These are phyloP conservation scores for Phytophthora nicotianae DNA, from an alignment of 352 stramenopile genomes.

Conservation along the genomic window DNA sequence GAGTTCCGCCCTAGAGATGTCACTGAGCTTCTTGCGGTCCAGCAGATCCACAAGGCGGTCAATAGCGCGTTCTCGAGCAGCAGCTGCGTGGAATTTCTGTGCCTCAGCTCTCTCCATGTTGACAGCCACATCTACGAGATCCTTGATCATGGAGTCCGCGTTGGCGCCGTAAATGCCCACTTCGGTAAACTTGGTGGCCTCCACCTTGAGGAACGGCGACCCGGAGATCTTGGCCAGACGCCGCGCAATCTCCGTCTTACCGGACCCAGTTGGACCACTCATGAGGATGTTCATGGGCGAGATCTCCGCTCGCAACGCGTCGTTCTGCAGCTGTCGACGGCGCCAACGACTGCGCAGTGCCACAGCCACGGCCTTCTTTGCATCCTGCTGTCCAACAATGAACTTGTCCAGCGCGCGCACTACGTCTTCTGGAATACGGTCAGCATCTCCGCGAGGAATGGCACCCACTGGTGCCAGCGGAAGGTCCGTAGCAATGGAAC, in stretches of 20 bases:
- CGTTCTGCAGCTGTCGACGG: constrained; percentile 92
- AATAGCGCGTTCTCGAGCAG: constrained; percentile 90
- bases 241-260: constrained; percentile 98
- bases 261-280: constrained; percentile 98
- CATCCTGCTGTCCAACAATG: constrained; percentile 96
- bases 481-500: constrained; percentile 23
- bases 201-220: constrained; percentile 98
- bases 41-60: constrained; percentile 88
- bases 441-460: constrained; percentile 17
- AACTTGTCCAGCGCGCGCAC: constrained; percentile 95
- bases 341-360: constrained; percentile 98
- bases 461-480: constrained; percentile 13
- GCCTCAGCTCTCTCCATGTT: constrained; percentile 83
- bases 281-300: constrained; percentile 99
- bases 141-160: constrained; percentile 98
- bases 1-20: constrained; percentile 49
- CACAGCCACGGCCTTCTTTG: constrained; percentile 98
- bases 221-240: constrained; percentile 97
- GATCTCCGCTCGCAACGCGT: constrained; percentile 85
- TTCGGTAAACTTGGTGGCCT: constrained; percentile 99
- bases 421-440: constrained; percentile 91
- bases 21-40: constrained; percentile 48
- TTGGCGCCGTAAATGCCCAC: constrained; percentile 98
- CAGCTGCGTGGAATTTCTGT: constrained; percentile 85
- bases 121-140: constrained; percentile 97